Conservation (phyloP, 306 rosid species). For the Dalbergia cochinchinensis region DNA sequence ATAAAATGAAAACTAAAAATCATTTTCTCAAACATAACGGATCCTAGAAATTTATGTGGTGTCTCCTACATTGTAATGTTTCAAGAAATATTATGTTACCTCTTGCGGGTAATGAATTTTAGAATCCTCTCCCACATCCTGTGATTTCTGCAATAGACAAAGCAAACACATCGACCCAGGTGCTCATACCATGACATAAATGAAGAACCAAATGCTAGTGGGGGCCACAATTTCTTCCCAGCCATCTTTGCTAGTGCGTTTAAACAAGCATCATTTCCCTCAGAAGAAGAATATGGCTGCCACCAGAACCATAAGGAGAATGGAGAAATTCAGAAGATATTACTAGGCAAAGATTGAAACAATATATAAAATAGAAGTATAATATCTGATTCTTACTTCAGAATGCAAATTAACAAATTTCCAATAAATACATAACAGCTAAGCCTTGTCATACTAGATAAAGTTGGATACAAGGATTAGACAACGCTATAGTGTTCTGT, state of each 20-base stretch:
- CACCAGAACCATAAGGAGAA: constrained; percentile 34
- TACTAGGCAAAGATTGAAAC: not conserved
- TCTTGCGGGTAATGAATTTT: constrained; percentile 57
- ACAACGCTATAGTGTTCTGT: no score
- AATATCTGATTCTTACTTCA: not conserved
- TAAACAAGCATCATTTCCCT: constrained; percentile 55
- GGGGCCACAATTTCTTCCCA: constrained; percentile 76
- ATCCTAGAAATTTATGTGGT: not conserved
- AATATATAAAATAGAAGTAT: not conserved
- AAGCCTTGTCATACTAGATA: no score
- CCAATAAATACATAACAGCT: not conserved
- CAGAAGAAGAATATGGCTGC: constrained; percentile 77
- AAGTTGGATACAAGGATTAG: no score
- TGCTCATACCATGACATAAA: constrained; percentile 95
- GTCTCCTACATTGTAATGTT: not conserved
- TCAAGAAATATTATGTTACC: constrained; percentile 51
- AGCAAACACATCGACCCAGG: constrained; percentile 77
- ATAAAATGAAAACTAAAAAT: no score
- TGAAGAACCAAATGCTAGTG: constrained; percentile 65
- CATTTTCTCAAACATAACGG: no score
- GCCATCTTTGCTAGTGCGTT: constrained; percentile 64
- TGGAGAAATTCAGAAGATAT: not conserved
- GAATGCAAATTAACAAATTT: not conserved
- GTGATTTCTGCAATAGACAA: constrained; percentile 77
- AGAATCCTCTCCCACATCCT: constrained; percentile 70